Base-by-base conservation (phyloP, 768 basidiomycete species). In the Russula lepida region DNA sequence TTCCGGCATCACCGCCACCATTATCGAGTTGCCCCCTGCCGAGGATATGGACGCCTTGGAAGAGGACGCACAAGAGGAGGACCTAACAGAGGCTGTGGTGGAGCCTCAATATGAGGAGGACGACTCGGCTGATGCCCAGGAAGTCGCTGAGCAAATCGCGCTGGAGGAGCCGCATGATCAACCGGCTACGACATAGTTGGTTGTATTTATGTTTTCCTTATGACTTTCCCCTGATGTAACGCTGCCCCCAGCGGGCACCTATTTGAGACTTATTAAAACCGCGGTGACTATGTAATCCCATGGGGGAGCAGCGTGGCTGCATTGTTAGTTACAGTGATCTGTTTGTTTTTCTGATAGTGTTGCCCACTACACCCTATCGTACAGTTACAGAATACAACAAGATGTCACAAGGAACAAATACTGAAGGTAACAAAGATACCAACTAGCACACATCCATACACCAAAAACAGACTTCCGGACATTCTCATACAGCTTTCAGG, bases 181-280 rank as follows among this genome's bases (percentile, higher is more conserved):
- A 11, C 51, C 8, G 23, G 62, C 39, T 27, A 41, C 17, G 44
- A 39, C 28, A 48, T 62, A 62, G 46, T 13, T 28, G 23, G 37
- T 32, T 30, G 32, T 63, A 63, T 63, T 58, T 63, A 58, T 62
- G 25, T 63, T 63, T 63, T 32, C 57, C 57, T 58, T 63, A 43
- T 54, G 37, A 27, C 46, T 47, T 55, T 49, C 33, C 33, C 30
- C 21, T 43, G 55, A 21, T 35, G 39, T 56, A 51, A 43, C 39
- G 51, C 13, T 48, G 46, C 23, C 27, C 30, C 28, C 6, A 54
- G 35, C 12, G 44, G 52, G 46, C 47, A 28, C 35, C 4, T 28
- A 23, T 54, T 48, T 30, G n/a, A 54, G 11, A 54, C 5, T 23
- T 35, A 11, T 49, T 30, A 39, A 47, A 37, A 15, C 4, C 13